Percentiles rank a stretch among this genome's conserved stretches.
Evolutionary conservation across 495 filamentous ascomycete species (phyloP).

Genomic region (Penicillium herquei): DNA sequence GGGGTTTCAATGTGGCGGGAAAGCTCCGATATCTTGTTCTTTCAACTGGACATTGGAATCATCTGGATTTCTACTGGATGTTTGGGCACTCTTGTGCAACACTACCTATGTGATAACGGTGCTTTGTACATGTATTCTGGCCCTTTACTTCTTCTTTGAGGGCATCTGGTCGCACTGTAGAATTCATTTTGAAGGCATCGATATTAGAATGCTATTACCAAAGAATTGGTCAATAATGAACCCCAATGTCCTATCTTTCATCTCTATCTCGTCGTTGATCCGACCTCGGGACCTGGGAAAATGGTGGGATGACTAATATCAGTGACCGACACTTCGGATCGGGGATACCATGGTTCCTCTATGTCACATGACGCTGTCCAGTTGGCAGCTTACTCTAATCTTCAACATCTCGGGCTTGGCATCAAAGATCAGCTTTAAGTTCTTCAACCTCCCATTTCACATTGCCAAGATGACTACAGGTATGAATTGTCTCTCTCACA

Average conservation of each 20-base stretch:
- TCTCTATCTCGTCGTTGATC: no score
- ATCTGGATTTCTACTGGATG: no score
- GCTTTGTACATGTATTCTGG: no score
- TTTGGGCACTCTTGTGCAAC: no score
- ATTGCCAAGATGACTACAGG: conserved; percentile 64
- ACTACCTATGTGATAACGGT: no score
- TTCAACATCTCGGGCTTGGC: background rate
- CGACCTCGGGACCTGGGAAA: background rate
- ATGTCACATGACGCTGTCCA: background rate
- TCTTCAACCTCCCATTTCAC: background rate
- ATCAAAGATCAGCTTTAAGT: background rate
- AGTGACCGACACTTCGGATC: background rate
- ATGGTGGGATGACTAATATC: background rate
- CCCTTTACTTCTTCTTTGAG: no score
- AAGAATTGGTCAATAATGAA: no score
- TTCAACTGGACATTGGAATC: background rate
- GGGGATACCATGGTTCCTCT: background rate
- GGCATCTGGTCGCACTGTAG: no score
- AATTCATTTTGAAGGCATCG: no score
- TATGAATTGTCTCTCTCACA: conserved; percentile 14
- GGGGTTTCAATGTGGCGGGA: background rate
- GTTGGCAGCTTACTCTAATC: background rate
- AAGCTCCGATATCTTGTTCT: conserved; percentile 1
- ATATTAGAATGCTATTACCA: no score
- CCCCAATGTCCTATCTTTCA: no score